A percentile compares a stretch with the other conserved stretches of the same genome.
Evolutionary conservation across 1,284 basidiomycete species (phyloP).

Genomic region (Leucoagaricus sp.): DNA sequence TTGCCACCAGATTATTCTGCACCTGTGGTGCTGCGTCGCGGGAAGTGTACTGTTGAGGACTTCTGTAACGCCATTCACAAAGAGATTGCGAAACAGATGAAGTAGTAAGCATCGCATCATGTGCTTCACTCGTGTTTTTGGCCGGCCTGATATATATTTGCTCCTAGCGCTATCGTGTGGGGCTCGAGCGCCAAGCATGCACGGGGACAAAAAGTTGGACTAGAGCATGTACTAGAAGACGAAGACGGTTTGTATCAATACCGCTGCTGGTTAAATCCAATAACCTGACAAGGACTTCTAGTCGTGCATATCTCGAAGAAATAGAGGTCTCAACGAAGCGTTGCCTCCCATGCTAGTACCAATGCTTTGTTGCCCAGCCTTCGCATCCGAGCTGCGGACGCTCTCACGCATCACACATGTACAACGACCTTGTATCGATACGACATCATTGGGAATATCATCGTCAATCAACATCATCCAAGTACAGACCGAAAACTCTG

Average conservation of each 20-base stretch:
- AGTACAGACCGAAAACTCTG: too few relatives aligned
- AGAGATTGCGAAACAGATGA: conserved; percentile 92
- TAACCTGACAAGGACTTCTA: conserved; percentile 26
- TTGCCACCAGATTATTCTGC: conserved; percentile 85
- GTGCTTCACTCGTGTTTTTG: background rate
- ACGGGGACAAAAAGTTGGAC: conserved; percentile 93
- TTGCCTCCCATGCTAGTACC: too few relatives aligned
- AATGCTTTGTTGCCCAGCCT: too few relatives aligned
- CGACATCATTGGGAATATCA: too few relatives aligned
- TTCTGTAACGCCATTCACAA: conserved; percentile 92
- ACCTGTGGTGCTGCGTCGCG: conserved; percentile 79
- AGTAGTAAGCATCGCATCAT: conserved; percentile 76
- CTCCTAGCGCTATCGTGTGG: conserved; percentile 82
- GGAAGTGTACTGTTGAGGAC: conserved; percentile 83
- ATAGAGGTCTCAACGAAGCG: too few relatives aligned
- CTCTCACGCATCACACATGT: too few relatives aligned
- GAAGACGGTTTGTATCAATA: conserved; percentile 69
- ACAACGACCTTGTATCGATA: too few relatives aligned
- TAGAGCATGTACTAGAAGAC: conserved; percentile 88
- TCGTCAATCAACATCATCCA: too few relatives aligned
- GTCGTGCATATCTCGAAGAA: conserved; percentile 86
- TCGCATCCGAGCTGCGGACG: too few relatives aligned
- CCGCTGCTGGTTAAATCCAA: background rate
- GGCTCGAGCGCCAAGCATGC: conserved; percentile 95
- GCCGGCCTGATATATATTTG: background rate